A percentile compares a stretch with the other conserved stretches of the same genome.
Evolutionary conservation across 2,329 filamentous ascomycete species (phyloP).

Genomic region (Sphaceloma murrayae): DNA sequence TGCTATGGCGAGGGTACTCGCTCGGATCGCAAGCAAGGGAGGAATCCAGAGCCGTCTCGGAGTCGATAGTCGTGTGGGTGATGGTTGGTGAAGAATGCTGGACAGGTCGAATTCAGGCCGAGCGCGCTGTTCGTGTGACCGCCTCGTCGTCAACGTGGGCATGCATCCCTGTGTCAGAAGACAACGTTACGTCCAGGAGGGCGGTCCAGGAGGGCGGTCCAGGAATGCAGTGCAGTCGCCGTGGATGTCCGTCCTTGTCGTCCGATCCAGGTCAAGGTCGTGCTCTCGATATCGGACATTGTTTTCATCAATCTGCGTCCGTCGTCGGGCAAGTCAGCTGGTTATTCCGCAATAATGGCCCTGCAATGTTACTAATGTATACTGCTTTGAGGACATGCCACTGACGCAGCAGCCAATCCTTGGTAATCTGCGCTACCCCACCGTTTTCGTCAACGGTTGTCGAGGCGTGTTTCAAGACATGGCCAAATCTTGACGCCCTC

Average conservation of each 20-base stretch:
- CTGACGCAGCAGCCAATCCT: conserved; percentile 12
- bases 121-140: neutral
- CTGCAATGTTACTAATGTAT: neutral
- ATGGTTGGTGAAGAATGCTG: conserved; percentile 5
- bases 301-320: conserved; percentile 10
- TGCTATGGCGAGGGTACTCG: conserved; percentile 1
- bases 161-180: conserved; percentile 9
- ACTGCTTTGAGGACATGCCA: neutral
- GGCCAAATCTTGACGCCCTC: conserved; percentile 14
- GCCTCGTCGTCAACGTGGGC: neutral
- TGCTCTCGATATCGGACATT: too few species aligned
- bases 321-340: neutral
- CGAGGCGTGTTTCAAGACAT: conserved; percentile 16
- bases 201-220: conserved; percentile 11
- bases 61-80: neutral
- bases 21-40: conserved; percentile 4
- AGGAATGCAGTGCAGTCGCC: too few species aligned
- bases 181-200: conserved; percentile 7
- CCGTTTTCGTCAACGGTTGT: conserved; percentile 16
- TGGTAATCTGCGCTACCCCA: conserved; percentile 15
- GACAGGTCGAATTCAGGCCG: neutral
- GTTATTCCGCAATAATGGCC: neutral
- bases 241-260: conserved; percentile 2
- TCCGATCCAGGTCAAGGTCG: conserved; percentile 11
- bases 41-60: neutral